phyloP scores from a whole-genome alignment of 345 rosid genomes.

The Melaleuca alternifolia region DNA sequence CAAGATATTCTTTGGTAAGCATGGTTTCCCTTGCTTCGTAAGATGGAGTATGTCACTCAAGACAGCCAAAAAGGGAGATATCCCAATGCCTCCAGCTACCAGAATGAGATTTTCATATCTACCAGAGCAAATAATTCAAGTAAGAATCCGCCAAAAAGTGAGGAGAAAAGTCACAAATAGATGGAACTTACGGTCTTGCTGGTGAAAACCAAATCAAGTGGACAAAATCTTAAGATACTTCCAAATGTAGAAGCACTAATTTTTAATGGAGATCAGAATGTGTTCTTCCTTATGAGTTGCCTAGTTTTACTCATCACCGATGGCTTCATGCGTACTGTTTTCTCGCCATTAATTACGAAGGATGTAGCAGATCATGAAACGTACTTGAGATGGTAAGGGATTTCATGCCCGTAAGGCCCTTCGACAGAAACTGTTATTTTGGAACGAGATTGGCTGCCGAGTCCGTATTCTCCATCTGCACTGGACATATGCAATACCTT shows the following conservation, averaged over 20 bases:
- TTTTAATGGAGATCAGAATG: neutral
- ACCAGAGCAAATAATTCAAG: neutral
- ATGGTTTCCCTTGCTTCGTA: slow-evolving; percentile 45
- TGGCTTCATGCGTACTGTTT: neutral
- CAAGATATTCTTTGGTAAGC: slow-evolving; percentile 56
- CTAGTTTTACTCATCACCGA: neutral
- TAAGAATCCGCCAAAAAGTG: neutral
- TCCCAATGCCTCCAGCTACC: slow-evolving; percentile 93
- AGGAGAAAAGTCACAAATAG: neutral
- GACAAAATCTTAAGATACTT: neutral
- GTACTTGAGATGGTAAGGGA: slow-evolving; percentile 49
- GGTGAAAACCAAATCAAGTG: neutral
- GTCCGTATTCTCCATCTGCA: slow-evolving; percentile 16
- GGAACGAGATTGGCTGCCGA: neutral
- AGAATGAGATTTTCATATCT: slow-evolving; percentile 80
- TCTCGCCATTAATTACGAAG: neutral
- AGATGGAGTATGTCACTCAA: slow-evolving; percentile 72
- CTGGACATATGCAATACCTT: slow-evolving; percentile 21
- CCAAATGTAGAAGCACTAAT: neutral
- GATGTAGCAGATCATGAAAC: neutral
- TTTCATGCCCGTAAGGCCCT: slow-evolving; percentile 91
- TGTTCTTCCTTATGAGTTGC: neutral
- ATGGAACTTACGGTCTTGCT: neutral
- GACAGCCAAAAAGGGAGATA: slow-evolving; percentile 83
- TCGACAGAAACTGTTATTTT: slow-evolving; percentile 70